A percentile compares a stretch with the other conserved stretches of the same genome.
These are phyloP conservation scores for Trichoderma gracile DNA, from an alignment of 2,329 filamentous ascomycete species.

Conservation along the genomic window DNA sequence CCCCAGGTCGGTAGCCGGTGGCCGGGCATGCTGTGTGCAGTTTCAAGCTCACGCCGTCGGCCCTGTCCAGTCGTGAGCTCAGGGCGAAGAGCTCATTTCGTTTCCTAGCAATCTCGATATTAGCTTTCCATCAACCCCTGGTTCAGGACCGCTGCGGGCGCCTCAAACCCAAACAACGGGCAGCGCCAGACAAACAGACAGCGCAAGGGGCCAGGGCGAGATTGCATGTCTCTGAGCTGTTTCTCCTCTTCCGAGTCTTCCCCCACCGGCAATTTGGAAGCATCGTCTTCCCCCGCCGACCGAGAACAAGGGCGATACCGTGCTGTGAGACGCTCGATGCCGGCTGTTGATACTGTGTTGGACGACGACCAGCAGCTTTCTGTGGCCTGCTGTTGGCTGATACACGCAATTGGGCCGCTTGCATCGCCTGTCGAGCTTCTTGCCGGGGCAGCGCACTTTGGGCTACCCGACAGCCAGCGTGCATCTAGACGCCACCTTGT, in stretches of 20 bases:
- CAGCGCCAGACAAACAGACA: constrained; percentile 10
- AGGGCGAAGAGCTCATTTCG: constrained; percentile 13
- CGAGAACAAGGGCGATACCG: background rate
- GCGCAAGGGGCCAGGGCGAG: background rate
- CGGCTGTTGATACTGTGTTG: constrained; percentile 21
- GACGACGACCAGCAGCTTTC: background rate
- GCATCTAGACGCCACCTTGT: constrained; percentile 14
- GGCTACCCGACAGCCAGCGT: background rate
- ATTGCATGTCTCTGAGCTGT: constrained; percentile 9
- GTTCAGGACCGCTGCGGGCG: constrained; percentile 19
- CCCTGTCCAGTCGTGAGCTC: background rate
- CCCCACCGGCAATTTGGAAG: constrained; percentile 12
- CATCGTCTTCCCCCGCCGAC: background rate
- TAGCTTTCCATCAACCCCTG: constrained; percentile 6
- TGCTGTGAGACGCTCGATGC: constrained; percentile 6
- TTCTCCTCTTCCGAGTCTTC: background rate
- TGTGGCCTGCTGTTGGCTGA: background rate
- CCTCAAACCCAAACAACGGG: constrained; percentile 8
- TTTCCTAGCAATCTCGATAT: background rate
- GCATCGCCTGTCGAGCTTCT: constrained; percentile 5
- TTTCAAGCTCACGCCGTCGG: constrained; percentile 5
- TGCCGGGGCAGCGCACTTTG: constrained; percentile 6
- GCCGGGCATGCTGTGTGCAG: constrained; percentile 2
- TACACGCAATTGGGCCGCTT: background rate
- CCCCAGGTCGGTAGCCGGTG: background rate